Conservation (phyloP, 768 basidiomycete genomes). For the Guyanaporus albipodus region DNA sequence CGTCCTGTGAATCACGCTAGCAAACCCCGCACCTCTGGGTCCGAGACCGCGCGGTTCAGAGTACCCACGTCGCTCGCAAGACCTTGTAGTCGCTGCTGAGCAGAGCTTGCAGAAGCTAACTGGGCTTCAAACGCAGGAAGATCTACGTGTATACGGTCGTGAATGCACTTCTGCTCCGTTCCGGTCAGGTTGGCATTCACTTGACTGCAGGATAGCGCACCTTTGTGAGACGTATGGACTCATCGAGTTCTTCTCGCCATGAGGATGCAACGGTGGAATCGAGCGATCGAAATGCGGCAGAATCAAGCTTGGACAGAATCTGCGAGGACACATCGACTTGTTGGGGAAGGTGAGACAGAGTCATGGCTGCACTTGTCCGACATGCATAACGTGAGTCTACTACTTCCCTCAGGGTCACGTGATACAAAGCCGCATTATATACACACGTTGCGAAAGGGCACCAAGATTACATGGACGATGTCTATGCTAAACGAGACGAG, state of each 20-base stretch:
- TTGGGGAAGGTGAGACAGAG: slow-evolving; percentile 71
- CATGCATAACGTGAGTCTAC: neutral
- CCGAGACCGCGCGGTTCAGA: slow-evolving; percentile 48
- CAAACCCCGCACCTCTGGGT: slow-evolving; percentile 53
- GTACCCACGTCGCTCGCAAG: slow-evolving; percentile 51
- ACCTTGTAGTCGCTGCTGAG: slow-evolving; percentile 54
- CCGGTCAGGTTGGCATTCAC: slow-evolving; percentile 3
- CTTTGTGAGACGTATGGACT: slow-evolving; percentile 66
- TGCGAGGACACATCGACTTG: slow-evolving; percentile 67
- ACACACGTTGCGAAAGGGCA: slow-evolving; percentile 18
- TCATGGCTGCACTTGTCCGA: slow-evolving; percentile 43
- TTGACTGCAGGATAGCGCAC: slow-evolving; percentile 35
- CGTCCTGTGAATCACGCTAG: neutral
- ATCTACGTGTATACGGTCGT: slow-evolving; percentile 66
- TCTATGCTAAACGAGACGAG: slow-evolving; percentile 30
- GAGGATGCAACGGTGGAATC: slow-evolving; percentile 58
- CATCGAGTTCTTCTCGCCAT: slow-evolving; percentile 72
- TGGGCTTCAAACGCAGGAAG: slow-evolving; percentile 63
- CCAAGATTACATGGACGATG: slow-evolving; percentile 25
- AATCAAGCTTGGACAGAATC: slow-evolving; percentile 67
- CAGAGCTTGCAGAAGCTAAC: slow-evolving; percentile 54
- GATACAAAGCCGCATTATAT: slow-evolving; percentile 8
- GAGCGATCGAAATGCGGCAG: slow-evolving; percentile 53
- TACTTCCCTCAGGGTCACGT: slow-evolving; percentile 16
- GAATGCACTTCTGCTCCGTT: slow-evolving; percentile 55